Base-by-base conservation (phyloP, 371 early-diverging fungal species). In the Chytridiales sp. region DNA sequence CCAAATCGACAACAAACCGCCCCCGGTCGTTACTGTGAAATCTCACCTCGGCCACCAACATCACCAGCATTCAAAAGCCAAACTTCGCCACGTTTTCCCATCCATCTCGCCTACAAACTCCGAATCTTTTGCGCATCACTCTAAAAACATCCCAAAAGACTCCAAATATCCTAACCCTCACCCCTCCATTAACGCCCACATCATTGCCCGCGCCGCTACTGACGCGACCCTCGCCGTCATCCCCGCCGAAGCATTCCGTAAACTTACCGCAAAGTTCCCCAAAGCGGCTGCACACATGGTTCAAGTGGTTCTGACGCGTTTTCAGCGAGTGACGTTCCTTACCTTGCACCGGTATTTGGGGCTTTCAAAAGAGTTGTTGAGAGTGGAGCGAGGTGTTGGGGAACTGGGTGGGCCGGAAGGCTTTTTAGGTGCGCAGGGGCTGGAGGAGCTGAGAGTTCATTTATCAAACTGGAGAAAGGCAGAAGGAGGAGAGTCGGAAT, bases 141-240 rank as follows among this genome's bases (percentile, higher is more conserved):
- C n/a, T n/a, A n/a, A n/a, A n/a, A n/a, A n/a, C n/a, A n/a, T n/a
- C n/a, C n/a, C n/a, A n/a, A n/a, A n/a, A n/a, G n/a, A n/a, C n/a
- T n/a, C n/a, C n/a, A n/a, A n/a, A n/a, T n/a, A n/a, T n/a, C n/a
- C n/a, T n/a, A n/a, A n/a, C n/a, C n/a, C n/a, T n/a, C n/a, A n/a
- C n/a, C n/a, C n/a, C n/a, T n/a, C n/a, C n/a, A n/a, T n/a, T n/a
- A n/a, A 71, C 42, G 59, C 72, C 15, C 46, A 88, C 41, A 88
- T 95, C 34, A 73, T 91, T 38, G 91, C 92, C 4, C 81, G 91
- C 17, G 96, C 98, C 3, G 83, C 87, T 4, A 81, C 82, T 1
- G 92, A 93, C 66, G 90, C 93, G 1, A 97, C 96, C 0, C 78
- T 98, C 43, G 93, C 92, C 17, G 92, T 96, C 27, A 92, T 98